A percentile compares a stretch with the other conserved stretches of the same genome.
phyloP scores from a whole-genome alignment of 192 early-diverging fungal species.

The Gorgonomyces haynaldii region DNA sequence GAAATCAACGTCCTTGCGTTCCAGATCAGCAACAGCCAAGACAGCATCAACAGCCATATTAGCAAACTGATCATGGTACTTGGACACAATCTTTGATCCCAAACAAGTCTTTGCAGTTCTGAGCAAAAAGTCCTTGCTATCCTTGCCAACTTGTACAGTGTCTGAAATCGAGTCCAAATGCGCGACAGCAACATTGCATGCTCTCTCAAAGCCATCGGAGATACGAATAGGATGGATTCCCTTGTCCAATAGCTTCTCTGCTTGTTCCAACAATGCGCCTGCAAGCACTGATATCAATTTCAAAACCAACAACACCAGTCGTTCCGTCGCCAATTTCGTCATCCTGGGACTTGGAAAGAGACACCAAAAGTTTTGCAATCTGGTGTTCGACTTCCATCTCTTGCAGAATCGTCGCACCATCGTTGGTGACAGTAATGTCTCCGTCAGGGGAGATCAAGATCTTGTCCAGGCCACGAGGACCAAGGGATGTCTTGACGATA shows the following conservation, averaged over 20 bases:
- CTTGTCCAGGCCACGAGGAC: constrained; percentile 98
- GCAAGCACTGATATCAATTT: constrained; percentile 63
- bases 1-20: constrained; percentile 99
- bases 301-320: constrained; percentile 89
- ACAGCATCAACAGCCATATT: constrained; percentile 98
- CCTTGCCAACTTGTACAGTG: constrained; percentile 68
- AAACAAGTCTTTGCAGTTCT: constrained; percentile 94
- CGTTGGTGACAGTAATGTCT: constrained; percentile 98
- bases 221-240: constrained; percentile 99
- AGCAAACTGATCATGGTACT: constrained; percentile 96
- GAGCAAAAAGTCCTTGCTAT: constrained; percentile 73
- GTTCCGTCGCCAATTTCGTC: constrained; percentile 99
- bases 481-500: constrained; percentile 96
- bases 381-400: constrained; percentile 99
- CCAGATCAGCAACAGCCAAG: constrained; percentile 92
- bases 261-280: constrained; percentile 93
- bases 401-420: constrained; percentile 95
- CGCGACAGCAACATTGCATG: constrained; percentile 85
- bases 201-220: constrained; percentile 95
- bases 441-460: constrained; percentile 99
- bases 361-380: constrained; percentile 95
- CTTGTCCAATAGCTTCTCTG: constrained; percentile 84
- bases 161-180: constrained; percentile 91
- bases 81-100: constrained; percentile 98
- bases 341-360: constrained; percentile 96